Evolutionary conservation across 140 eudicot genomes (phyloP), one percentile per base, ranked within the genome.

Genomic region (Flaveria floridana): DNA sequence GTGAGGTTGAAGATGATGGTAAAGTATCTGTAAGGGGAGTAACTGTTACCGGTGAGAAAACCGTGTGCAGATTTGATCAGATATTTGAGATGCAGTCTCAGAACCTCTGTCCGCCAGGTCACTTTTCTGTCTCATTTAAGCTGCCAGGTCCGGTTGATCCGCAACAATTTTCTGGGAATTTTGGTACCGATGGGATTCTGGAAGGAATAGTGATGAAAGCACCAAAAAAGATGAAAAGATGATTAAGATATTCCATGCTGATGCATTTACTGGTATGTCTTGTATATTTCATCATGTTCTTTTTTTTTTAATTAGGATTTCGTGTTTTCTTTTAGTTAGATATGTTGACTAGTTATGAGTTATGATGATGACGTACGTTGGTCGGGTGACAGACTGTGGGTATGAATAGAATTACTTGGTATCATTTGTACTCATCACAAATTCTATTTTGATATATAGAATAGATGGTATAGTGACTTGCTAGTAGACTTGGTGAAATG

Each of bases 61-160:
- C 81, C 8, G 87, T 90, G 15, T 68, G 82, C 68, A 79, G 86
- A 67, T 84, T 76, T 63, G 81, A 85, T 16, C 86, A 86, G 75
- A 71, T 64, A 25, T 94, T 94, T 53, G 93, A 88, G 73, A 94
- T 94, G 99, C 91, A 80, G 81, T 70, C 97, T 26, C 97, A 88
- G 77, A 94, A 90, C 76, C 89, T 94, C 20, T 94, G 99, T 78
- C 99, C 99, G 1, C 85, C 97, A 0, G 99, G 99, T 4, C 90
- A 85, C 72, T 94, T 94, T 79, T 85, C 90, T 11, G 81, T 94
- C 70, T 88, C 94, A 2, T 94, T 94, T 77, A 86, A 82, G 87
- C 86, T 94, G 55, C 99, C 99, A 0, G 99, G 99, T 7, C 90
- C 99, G 0, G 97, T 94, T 73, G 96, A 94, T 66, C 96, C 99